Percentiles rank a stretch among this genome's conserved stretches.
phyloP scores from a whole-genome alignment of 306 rosid species.

The Senna siamea region DNA sequence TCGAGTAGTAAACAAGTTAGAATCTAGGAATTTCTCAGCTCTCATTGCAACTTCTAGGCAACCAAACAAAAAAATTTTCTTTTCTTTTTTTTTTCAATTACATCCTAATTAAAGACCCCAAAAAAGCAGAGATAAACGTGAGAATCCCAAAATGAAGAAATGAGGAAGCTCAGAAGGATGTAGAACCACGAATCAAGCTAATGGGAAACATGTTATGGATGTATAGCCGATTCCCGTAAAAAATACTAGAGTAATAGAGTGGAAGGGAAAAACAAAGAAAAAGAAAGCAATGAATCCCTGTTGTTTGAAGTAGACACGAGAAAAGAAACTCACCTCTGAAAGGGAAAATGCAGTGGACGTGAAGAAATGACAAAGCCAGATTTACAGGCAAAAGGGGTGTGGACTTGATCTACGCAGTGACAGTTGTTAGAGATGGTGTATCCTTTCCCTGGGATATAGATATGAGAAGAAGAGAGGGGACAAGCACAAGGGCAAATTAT shows the following conservation, averaged over 20 bases:
- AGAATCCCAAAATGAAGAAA: not conserved
- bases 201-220: not conserved
- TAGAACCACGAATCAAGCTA: not conserved
- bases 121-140: not conserved
- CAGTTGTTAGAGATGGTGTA: too few relatives aligned
- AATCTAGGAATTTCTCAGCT: not conserved
- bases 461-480: constrained; percentile 2
- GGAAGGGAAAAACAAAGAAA: not conserved
- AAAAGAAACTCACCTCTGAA: constrained; percentile 27
- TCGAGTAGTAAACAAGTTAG: not conserved
- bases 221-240: not conserved
- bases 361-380: constrained; percentile 7
- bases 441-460: constrained; percentile 14
- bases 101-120: constrained; percentile 3
- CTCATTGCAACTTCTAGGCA: not conserved
- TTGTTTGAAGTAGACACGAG: not conserved
- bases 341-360: constrained; percentile 29
- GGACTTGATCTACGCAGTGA: too few relatives aligned
- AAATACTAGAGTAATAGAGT: not conserved
- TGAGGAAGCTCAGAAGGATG: not conserved
- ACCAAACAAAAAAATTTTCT: too few relatives aligned
- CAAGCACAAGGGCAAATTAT: constrained; percentile 24
- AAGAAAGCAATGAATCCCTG: not conserved
- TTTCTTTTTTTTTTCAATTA: not conserved
- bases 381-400: too few relatives aligned